Evolutionary conservation across 192 early-diverging fungal species (phyloP), one percentile per base, ranked within the genome.

Genomic region (Mortierella antarctica): DNA sequence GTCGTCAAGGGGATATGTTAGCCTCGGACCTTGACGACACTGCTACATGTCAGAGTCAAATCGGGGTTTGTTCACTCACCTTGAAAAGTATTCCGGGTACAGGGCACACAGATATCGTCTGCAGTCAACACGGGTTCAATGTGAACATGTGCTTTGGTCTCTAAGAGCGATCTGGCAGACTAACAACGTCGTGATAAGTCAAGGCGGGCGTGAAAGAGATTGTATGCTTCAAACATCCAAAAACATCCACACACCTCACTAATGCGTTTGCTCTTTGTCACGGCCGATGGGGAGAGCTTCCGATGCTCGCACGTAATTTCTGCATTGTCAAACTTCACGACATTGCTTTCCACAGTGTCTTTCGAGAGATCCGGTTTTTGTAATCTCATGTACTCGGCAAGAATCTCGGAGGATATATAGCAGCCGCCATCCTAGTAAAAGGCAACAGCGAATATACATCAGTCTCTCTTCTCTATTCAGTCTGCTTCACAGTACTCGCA

Each of bases 221-320:
- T 7, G 15, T 10, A 7, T 14, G 7, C 15, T n/a, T 10, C 20
- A 8, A 14, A 17, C 2, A 48, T 40, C 6, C 17, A 45, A 15
- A 15, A 18, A 47, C 4, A 4, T 7, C 12, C 20, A 40, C 63
- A 53, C 50, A 83, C 82, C 56, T 67, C 20, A 50, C 73, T 71
- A 45, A 83, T 70, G 12, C 62, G 63, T 47, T 83, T 83, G 53
- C 63, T 59, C 20, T 45, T 71, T 13, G 49, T n/a, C 4, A 83
- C 47, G 2, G 57, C 58, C 9, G n/a, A 20, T 5, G 82, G 82
- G 55, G 55, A 67, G 0, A 83, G 57, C 14, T 83, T 83, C 14
- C 48, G 52, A 42, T 83, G 82, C 41, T 76, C 53, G 57, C 82
- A 83, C 5, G 54, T 31, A 42, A 83, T 44, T 31, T 39, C 53